Evolutionary conservation across 441 rosid species (phyloP), one percentile per base, ranked within the genome.

Genomic region (Pelargonium australe): DNA sequence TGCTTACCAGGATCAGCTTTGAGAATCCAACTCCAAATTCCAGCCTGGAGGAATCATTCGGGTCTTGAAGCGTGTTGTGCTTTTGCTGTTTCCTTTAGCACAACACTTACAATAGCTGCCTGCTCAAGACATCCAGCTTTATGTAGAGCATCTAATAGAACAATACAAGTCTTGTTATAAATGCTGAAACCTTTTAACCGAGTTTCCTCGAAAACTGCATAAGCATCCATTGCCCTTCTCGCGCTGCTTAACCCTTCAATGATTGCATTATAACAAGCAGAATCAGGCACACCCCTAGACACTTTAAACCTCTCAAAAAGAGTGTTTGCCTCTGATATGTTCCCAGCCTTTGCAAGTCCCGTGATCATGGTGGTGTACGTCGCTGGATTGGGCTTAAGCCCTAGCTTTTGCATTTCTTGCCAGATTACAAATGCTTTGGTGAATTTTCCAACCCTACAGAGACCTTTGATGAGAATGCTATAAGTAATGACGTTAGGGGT

Each of bases 391-490:
- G 96, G 95, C 81, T 85, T 82, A 75, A 91, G 76, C 51, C 89
- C 90, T 68, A 81, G 86, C 76, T 87, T 89, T 78, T 79, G 89
- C 96, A 94, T 91, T 87, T 94, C 97, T 85, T 94, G 99, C 99
- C 97, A 94, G 79, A 83, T 85, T 19, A 89, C 99, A 76, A 91
- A 88, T 69, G 97, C 99, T 83, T 94, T 94, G 79, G 87, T 91
- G 77, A 89, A 94, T 76, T 94, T 94, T 77, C 95, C 82, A 65
- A 88, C 78, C 69, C 71, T 84, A 76, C 99, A 88, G 57, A 94
- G 99, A 74, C 97, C 99, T 23, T 90, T 86, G 63, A 94, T 89
- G 63, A 91, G 76, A 73, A 91, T 91, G 77, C 92, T 79, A 57
- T 84, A 94, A 23, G 99, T 91, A 69, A 88, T 69, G 16, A 81